phyloP scores from a whole-genome alignment of 495 filamentous ascomycete genomes.

The Trichoderma asperelloides region DNA sequence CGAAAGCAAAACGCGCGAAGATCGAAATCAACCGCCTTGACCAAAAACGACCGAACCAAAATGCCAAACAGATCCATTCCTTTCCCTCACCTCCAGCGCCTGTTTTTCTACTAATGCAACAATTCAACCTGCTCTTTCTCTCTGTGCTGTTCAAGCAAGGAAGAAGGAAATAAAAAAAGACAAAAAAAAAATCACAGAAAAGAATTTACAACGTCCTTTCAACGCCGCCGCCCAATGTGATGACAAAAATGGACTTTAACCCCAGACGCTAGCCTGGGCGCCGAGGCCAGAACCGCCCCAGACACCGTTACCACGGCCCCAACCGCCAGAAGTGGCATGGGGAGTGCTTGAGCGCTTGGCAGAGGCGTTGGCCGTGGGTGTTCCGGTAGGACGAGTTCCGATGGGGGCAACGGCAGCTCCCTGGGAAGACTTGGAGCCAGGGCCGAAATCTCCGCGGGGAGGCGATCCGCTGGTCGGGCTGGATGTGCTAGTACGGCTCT shows the following conservation, averaged over 20 bases:
- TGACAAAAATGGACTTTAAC: conserved; percentile 32
- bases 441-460: conserved; percentile 57
- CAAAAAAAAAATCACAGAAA: neutral
- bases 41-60: neutral
- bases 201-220: neutral
- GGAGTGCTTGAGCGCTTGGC: conserved; percentile 81
- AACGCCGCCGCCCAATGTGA: neutral
- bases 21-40: conserved; percentile 9
- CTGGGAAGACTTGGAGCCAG: conserved; percentile 39
- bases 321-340: conserved; percentile 73
- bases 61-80: conserved; percentile 2
- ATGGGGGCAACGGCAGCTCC: conserved; percentile 78
- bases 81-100: conserved; percentile 4
- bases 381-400: conserved; percentile 69
- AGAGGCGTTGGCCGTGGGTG: conserved; percentile 32
- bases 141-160: neutral
- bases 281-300: conserved; percentile 60
- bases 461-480: conserved; percentile 68
- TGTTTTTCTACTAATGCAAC: conserved; percentile 9
- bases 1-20: conserved; percentile 9
- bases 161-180: neutral
- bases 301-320: conserved; percentile 62
- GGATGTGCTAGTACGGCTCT: conserved; percentile 77
- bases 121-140: neutral
- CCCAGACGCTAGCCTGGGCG: conserved; percentile 71